phyloP scores from a whole-genome alignment of 2,329 filamentous ascomycete species.

The Cercospora canescens region DNA sequence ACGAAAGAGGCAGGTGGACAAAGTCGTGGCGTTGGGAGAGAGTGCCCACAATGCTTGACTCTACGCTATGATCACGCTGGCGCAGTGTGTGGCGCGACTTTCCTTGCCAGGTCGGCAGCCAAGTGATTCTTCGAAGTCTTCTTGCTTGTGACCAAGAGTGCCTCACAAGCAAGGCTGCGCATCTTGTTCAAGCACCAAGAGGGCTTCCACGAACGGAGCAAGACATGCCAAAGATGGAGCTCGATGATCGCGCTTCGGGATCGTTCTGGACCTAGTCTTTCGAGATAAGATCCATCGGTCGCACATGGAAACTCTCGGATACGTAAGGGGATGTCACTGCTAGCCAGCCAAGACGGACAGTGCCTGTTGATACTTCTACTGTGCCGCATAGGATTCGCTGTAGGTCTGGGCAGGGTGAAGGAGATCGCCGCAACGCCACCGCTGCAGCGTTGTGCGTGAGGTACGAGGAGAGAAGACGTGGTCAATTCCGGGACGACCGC shows the following conservation, averaged over 20 bases:
- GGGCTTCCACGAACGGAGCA: neutral
- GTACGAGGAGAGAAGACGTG: neutral
- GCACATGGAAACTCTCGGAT: neutral
- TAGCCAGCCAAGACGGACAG: neutral
- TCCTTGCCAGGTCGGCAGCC: neutral
- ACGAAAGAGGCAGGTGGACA: neutral
- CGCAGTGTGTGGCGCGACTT: neutral
- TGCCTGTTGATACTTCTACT: neutral
- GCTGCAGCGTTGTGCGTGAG: neutral
- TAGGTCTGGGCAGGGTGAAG: neutral
- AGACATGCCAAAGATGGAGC: neutral
- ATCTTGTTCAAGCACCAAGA: neutral
- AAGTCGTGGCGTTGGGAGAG: neutral
- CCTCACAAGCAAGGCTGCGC: slow-evolving; percentile 6
- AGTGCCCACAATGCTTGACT: slow-evolving; percentile 7
- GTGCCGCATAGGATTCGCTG: neutral
- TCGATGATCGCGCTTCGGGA: neutral
- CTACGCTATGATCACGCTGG: neutral
- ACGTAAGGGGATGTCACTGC: neutral
- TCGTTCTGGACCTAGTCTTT: neutral
- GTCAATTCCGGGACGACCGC: neutral
- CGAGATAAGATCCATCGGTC: neutral
- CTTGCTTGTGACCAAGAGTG: neutral
- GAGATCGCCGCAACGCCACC: neutral
- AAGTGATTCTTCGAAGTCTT: slow-evolving; percentile 10